Conservation (phyloP, 148 eudicot genomes). For the Polygonum aviculare region DNA sequence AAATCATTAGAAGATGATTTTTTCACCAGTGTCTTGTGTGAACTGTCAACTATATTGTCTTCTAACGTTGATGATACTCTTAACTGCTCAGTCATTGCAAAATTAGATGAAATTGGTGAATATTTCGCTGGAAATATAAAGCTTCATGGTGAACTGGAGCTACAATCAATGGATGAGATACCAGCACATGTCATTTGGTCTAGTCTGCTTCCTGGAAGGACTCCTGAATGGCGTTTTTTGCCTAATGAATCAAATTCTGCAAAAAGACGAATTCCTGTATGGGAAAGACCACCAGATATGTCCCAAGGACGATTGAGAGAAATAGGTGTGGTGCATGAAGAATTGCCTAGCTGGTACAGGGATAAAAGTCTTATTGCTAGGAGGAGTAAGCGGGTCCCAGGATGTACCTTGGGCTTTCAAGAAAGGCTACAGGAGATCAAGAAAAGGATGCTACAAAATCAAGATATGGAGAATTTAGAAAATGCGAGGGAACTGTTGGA, state of each 20-base stretch:
- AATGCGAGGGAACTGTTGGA: constrained; percentile 18
- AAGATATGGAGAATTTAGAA: constrained; percentile 17
- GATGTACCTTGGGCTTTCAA: not conserved
- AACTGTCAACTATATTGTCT: constrained; percentile 36
- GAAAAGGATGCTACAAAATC: constrained; percentile 19
- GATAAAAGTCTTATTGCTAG: not conserved
- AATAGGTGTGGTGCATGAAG: not conserved
- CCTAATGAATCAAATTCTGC: constrained; percentile 12
- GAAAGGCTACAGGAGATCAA: not conserved
- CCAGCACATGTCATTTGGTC: constrained; percentile 22
- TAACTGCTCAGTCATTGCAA: constrained; percentile 17
- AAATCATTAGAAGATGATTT: constrained; percentile 24
- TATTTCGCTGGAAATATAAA: constrained; percentile 9
- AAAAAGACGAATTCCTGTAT: constrained; percentile 15
- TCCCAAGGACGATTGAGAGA: not conserved
- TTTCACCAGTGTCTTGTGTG: constrained; percentile 30
- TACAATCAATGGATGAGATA: constrained; percentile 17
- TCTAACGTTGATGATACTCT: constrained; percentile 8
- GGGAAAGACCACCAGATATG: not conserved
- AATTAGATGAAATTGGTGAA: constrained; percentile 13
- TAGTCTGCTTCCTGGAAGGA: constrained; percentile 21
- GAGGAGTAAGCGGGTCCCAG: constrained; percentile 1
- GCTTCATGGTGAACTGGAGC: constrained; percentile 21
- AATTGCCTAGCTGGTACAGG: not conserved
- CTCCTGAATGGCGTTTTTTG: constrained; percentile 25